Conservation (phyloP, 345 rosid species). For the Eucalyptus cloeziana region DNA sequence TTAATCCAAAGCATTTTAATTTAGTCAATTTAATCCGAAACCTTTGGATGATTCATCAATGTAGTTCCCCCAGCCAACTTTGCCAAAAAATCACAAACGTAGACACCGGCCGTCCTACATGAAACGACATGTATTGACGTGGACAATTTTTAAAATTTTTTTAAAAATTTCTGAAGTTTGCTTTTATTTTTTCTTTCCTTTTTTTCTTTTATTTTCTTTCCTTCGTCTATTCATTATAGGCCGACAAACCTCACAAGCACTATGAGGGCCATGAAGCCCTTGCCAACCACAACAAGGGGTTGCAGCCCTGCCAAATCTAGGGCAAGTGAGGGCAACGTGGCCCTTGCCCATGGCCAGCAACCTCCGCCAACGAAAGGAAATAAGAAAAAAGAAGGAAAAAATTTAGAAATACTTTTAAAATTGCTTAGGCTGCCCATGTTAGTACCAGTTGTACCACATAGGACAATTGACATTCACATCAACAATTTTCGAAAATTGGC, state of each 20-base stretch:
- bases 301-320: background rate
- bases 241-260: background rate
- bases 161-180: accelerated
- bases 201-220: no score
- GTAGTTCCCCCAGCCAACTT: background rate
- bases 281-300: background rate
- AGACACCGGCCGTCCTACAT: accelerated
- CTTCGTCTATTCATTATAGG: no score
- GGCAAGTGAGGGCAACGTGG: background rate
- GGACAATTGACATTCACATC: background rate
- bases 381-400: background rate
- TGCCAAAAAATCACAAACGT: background rate
- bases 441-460: background rate
- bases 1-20: background rate
- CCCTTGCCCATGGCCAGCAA: background rate
- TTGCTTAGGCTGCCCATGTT: background rate
- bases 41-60: background rate
- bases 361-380: background rate
- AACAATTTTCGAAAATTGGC: background rate
- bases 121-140: background rate
- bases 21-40: background rate
- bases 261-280: background rate
- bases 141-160: no score
- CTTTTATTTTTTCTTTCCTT: background rate
- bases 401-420: background rate